phyloP scores from a whole-genome alignment of 2,329 filamentous ascomycete genomes.

The Rhynchosporium graminicola region DNA sequence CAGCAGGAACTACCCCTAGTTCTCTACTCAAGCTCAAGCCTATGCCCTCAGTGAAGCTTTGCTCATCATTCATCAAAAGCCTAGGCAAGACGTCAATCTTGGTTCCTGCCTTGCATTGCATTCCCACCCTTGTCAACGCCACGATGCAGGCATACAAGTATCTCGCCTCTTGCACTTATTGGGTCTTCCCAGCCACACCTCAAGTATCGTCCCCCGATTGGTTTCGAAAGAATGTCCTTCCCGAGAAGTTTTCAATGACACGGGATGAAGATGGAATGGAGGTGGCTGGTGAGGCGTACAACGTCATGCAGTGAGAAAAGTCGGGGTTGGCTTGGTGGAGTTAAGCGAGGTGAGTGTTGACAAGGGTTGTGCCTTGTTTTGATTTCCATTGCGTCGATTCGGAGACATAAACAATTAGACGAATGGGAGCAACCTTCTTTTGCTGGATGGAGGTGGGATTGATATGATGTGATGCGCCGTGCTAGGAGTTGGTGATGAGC shows the following conservation, averaged over 20 bases:
- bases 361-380: conserved; percentile 17
- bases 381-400: neutral
- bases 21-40: neutral
- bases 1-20: neutral
- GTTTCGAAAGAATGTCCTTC: neutral
- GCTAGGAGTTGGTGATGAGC: too few species aligned
- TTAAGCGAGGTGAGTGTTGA: conserved; percentile 14
- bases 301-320: conserved; percentile 10
- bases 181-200: neutral
- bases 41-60: neutral
- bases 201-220: too few species aligned
- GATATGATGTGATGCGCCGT: too few species aligned
- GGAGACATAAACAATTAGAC: conserved; percentile 2
- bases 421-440: conserved; percentile 3
- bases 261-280: conserved; percentile 19
- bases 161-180: neutral
- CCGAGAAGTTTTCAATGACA: neutral
- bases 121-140: neutral
- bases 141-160: neutral
- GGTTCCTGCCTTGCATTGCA: neutral
- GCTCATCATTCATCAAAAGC: neutral
- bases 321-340: neutral
- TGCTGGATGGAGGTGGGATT: neutral
- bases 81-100: conserved; percentile 4
- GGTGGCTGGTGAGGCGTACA: conserved; percentile 29